Percentiles rank a stretch among this genome's conserved stretches.
These are phyloP conservation scores for Naganishia cerealis DNA, from an alignment of 1,284 basidiomycete genomes.

Conservation along the genomic window DNA sequence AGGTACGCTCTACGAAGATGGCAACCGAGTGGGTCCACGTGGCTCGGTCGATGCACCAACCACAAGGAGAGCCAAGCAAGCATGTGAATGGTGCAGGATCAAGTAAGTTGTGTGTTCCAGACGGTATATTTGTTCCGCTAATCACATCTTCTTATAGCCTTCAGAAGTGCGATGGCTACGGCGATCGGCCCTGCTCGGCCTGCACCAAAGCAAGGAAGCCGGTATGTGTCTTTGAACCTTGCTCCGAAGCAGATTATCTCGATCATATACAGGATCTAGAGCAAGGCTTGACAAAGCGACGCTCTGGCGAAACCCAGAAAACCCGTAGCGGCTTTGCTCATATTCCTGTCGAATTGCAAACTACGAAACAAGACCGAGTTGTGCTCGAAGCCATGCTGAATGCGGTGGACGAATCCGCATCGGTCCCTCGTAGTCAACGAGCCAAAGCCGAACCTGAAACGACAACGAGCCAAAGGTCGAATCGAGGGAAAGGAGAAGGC, in stretches of 20 bases:
- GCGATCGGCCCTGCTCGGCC: slow-evolving; percentile 22
- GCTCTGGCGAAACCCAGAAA: neutral
- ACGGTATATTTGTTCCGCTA: neutral
- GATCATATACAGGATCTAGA: slow-evolving; percentile 13
- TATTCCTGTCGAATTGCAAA: slow-evolving; percentile 17
- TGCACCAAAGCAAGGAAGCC: slow-evolving; percentile 13
- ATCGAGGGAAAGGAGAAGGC: neutral
- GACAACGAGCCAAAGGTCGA: neutral
- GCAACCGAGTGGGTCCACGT: slow-evolving; percentile 20
- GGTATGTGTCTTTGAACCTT: slow-evolving; percentile 17
- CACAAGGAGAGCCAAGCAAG: slow-evolving; percentile 11
- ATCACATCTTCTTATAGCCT: neutral
- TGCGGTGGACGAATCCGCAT: neutral
- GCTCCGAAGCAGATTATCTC: slow-evolving; percentile 1
- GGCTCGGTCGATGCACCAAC: slow-evolving; percentile 17
- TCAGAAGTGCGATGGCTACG: slow-evolving; percentile 21
- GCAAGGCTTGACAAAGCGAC: slow-evolving; percentile 6
- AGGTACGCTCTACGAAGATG: slow-evolving; percentile 20
- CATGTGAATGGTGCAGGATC: slow-evolving; percentile 10
- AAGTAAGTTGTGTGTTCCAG: neutral
- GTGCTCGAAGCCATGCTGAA: slow-evolving; percentile 25
- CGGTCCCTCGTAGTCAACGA: neutral
- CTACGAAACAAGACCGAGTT: slow-evolving; percentile 17
- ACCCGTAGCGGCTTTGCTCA: neutral
- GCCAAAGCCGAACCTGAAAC: neutral